Percentiles rank a stretch among this genome's conserved stretches.
These are phyloP conservation scores for Fusarium sp. DNA, from an alignment of 2,329 filamentous ascomycete species.

Conservation along the genomic window DNA sequence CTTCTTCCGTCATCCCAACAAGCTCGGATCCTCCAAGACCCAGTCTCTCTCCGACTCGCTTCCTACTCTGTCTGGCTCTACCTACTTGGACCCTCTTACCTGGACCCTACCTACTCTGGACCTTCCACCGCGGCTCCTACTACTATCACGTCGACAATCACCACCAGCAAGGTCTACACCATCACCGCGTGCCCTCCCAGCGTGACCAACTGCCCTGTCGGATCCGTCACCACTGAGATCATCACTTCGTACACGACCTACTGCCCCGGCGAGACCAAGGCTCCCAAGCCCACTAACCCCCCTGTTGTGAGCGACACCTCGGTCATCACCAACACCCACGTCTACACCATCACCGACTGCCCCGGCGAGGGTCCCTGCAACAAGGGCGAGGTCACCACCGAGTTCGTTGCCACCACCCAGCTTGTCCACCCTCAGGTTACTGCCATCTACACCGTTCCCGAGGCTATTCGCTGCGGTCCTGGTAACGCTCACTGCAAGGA, in stretches of 20 bases:
- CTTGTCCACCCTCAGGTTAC: slow-evolving; percentile 41
- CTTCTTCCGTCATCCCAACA: slow-evolving; percentile 17
- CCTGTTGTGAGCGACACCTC: slow-evolving; percentile 42
- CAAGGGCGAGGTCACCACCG: slow-evolving; percentile 37
- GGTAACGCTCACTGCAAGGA: slow-evolving; percentile 44
- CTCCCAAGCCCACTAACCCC: slow-evolving; percentile 13
- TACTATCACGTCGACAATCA: slow-evolving; percentile 46
- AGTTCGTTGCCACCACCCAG: slow-evolving; percentile 41
- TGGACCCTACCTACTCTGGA: slow-evolving; percentile 3
- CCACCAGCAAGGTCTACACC: slow-evolving; percentile 46
- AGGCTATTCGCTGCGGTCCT: slow-evolving; percentile 44
- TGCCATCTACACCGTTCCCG: slow-evolving; percentile 46
- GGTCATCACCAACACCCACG: slow-evolving; percentile 64
- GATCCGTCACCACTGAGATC: slow-evolving; percentile 46
- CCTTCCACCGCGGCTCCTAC: slow-evolving; percentile 21
- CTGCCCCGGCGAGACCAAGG: slow-evolving; percentile 47
- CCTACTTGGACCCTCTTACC: background rate
- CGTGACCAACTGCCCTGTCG: slow-evolving; percentile 45
- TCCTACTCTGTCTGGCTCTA: background rate
- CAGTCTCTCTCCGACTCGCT: background rate
- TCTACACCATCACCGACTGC: slow-evolving; percentile 70
- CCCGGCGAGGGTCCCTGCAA: slow-evolving; percentile 56
- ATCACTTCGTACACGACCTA: slow-evolving; percentile 51
- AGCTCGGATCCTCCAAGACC: background rate
- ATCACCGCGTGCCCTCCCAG: slow-evolving; percentile 48